Base-by-base conservation (phyloP, 1,284 basidiomycete genomes). In the Puccinia triticina region DNA sequence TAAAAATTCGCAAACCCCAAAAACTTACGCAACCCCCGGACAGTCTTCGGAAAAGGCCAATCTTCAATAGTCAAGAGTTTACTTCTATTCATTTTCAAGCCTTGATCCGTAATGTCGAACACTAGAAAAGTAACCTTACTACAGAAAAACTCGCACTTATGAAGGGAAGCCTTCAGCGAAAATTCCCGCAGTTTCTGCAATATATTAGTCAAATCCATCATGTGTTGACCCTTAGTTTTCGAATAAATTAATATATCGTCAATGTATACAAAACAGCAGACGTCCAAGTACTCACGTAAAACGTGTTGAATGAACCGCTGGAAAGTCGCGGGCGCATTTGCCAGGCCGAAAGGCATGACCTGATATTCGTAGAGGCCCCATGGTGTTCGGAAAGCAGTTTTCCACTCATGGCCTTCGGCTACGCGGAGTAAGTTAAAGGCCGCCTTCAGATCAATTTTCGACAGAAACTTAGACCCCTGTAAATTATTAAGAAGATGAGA, bases 271-370 rank as follows among this genome's bases (percentile, higher is more conserved):
- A 50, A 78, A 48, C 77, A 78, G 50, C 29, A 78, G 16, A 78
- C 77, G 61, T 78, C 64, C 1, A 78, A n/a, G 40, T 53, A 48
- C 37, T 78, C 64, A 5, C 32, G 64, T 29, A 78, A 48, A 69
- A 67, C 43, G 21, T 64, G 59, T 55, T 78, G 59, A 34, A 69
- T 69, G 37, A 78, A 78, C 4, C 77, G 3, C 37, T 78, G 77
- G 32, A 78, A 78, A 23, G 34, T 55, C 16, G 77, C 37, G 4
- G 77, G 77, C 0, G 87, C 87, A 82, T 89, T 89, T 57, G 86
- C 87, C 4, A 89, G 84, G 0, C 88, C 87, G 71, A 88, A 88
- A 0, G 87, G 88, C 87, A 89, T 88, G 29, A 89, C 87, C 1
- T 84, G 78, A 80, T 84, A 88, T 83, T 89, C 86, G 82, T 86